Evolutionary conservation across 305 asterid species (phyloP).

Genomic region (Fraxinus platypoda): DNA sequence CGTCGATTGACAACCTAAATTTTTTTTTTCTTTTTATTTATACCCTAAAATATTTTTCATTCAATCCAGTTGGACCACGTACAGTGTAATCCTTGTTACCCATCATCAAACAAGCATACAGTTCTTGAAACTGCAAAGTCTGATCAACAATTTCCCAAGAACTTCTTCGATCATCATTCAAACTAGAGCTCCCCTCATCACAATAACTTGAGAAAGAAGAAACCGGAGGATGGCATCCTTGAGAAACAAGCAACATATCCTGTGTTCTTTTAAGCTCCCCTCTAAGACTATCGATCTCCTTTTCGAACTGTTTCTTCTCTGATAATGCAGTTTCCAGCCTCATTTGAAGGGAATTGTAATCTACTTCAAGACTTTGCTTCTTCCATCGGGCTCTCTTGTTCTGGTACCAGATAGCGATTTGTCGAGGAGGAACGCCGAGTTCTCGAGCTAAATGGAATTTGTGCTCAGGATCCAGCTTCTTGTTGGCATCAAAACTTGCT

Average conservation of each 20-base stretch:
- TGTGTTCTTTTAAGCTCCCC: slow-evolving; percentile 55
- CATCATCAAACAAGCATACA: slow-evolving; percentile 62
- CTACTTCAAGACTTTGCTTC: slow-evolving; percentile 65
- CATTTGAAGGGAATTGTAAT: slow-evolving; percentile 52
- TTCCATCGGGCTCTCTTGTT: slow-evolving; percentile 79
- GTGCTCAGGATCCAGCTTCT: slow-evolving; percentile 68
- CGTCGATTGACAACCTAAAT: not conserved
- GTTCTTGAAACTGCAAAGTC: slow-evolving; percentile 46
- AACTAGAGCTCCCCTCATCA: slow-evolving; percentile 72
- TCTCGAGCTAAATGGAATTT: slow-evolving; percentile 67
- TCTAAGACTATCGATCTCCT: slow-evolving; percentile 49
- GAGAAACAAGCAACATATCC: slow-evolving; percentile 37
- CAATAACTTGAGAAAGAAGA: slow-evolving; percentile 66
- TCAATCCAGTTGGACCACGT: slow-evolving; percentile 9
- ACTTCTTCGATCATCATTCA: slow-evolving; percentile 46
- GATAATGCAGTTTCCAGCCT: slow-evolving; percentile 42
- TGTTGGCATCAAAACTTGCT: slow-evolving; percentile 49
- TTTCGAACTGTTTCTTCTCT: slow-evolving; percentile 52
- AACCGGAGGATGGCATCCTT: slow-evolving; percentile 27
- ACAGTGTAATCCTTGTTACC: slow-evolving; percentile 23
- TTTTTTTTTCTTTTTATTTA: not conserved
- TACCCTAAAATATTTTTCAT: slow-evolving; percentile 39
- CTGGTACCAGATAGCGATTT: slow-evolving; percentile 78
- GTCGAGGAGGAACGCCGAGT: slow-evolving; percentile 59
- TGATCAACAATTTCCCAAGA: slow-evolving; percentile 33